phyloP scores from a whole-genome alignment of 192 early-diverging fungal genomes.

The Thamnidium elegans region DNA sequence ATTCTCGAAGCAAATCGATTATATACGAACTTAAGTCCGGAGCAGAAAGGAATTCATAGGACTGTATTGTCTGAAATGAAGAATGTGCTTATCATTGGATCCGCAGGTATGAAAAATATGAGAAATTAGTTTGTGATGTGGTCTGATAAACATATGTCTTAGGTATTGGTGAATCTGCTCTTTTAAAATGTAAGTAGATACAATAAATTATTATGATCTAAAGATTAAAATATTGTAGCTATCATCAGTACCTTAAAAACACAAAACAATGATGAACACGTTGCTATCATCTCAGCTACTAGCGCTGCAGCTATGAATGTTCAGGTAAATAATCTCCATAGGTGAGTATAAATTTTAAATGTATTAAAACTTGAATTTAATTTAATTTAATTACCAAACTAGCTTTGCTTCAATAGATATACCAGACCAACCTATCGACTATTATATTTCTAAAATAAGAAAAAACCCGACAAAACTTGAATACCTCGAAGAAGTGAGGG shows the following conservation, averaged over 20 bases:
- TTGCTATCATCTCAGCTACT: slow-evolving; percentile 67
- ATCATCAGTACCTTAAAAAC: slow-evolving; percentile 33
- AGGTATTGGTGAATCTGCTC: slow-evolving; percentile 52
- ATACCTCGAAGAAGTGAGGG: slow-evolving; percentile 55
- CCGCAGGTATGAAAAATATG: slow-evolving; percentile 41
- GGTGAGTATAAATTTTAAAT: neutral
- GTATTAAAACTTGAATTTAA: neutral
- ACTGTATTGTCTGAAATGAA: slow-evolving; percentile 50
- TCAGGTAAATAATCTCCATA: slow-evolving; percentile 65
- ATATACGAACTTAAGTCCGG: neutral
- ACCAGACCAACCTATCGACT: slow-evolving; percentile 36
- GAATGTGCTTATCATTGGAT: slow-evolving; percentile 72
- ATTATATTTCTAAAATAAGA: slow-evolving; percentile 25
- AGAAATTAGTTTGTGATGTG: neutral
- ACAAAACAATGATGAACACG: slow-evolving; percentile 24
- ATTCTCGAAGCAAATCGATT: no score
- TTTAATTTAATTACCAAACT: neutral
- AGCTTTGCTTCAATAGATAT: slow-evolving; percentile 63
- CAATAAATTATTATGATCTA: neutral
- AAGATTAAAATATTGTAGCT: slow-evolving; percentile 14
- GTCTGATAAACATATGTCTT: neutral
- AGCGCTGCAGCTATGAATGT: slow-evolving; percentile 78
- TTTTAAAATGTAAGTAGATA: slow-evolving; percentile 32
- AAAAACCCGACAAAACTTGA: slow-evolving; percentile 17
- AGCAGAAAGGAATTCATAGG: slow-evolving; percentile 59